Percentiles rank a stretch among this genome's conserved stretches.
phyloP scores from a whole-genome alignment of 2,329 filamentous ascomycete species.

The Xylaria sp. region DNA sequence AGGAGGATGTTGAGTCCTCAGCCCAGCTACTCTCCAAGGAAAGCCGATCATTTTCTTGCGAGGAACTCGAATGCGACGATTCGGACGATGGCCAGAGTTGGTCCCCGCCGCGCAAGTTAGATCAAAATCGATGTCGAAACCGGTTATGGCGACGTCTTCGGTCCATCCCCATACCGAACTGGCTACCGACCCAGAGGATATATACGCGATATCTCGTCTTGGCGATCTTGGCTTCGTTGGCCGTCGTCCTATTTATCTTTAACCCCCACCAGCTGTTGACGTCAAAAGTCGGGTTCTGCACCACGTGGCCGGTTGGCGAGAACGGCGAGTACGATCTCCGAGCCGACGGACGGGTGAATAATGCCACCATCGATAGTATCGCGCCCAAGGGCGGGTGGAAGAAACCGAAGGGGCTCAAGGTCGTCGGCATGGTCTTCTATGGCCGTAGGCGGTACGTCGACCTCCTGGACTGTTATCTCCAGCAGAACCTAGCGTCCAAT shows the following conservation, averaged over 20 bases:
- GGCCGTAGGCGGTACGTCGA: constrained; percentile 48
- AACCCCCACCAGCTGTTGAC: constrained; percentile 29
- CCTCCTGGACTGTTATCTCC: constrained; percentile 49
- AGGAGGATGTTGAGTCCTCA: constrained; percentile 31
- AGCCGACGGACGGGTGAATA: constrained; percentile 13
- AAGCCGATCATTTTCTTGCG: constrained; percentile 16
- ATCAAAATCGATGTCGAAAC: constrained; percentile 2
- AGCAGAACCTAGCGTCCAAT: constrained; percentile 48
- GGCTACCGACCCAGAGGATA: constrained; percentile 28
- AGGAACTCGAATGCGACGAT: constrained; percentile 28
- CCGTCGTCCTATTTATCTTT: constrained; percentile 30
- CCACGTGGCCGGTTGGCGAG: constrained; percentile 34
- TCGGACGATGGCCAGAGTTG: constrained; percentile 21
- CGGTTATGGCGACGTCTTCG: constrained; percentile 27
- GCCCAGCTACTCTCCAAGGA: constrained; percentile 29
- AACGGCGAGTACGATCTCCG: constrained; percentile 26
- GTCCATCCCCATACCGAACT: constrained; percentile 25
- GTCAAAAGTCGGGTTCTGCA: constrained; percentile 29
- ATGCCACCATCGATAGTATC: constrained; percentile 26
- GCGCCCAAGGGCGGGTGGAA: constrained; percentile 35
- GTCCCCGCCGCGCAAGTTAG: constrained; percentile 11
- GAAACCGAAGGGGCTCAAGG: constrained; percentile 37
- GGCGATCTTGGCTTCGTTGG: constrained; percentile 25
- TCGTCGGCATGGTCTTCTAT: constrained; percentile 52
- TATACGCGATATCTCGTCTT: constrained; percentile 29